Percentiles rank a stretch among this genome's conserved stretches.
phyloP scores from a whole-genome alignment of 2,329 filamentous ascomycete genomes.

The Trichoderma citrinoviride region DNA sequence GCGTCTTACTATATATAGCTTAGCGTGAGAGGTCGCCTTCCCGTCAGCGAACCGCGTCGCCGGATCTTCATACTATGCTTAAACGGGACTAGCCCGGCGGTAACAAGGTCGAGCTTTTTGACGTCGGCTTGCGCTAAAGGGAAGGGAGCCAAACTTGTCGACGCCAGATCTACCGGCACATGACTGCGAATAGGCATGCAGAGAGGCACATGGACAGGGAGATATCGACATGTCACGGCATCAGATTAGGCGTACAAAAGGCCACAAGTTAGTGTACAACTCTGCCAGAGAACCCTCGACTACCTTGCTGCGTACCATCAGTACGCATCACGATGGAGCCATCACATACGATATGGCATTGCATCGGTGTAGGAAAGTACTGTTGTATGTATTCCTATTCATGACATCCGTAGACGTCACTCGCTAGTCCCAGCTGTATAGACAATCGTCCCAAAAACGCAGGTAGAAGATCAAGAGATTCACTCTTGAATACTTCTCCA shows the following conservation, averaged over 20 bases:
- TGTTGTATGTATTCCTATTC: not conserved
- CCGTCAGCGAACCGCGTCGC: conserved; percentile 20
- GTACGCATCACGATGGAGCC: too few species aligned
- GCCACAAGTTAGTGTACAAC: too few species aligned
- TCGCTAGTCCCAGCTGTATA: not conserved
- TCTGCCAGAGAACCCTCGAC: too few species aligned
- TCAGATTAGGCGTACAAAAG: too few species aligned
- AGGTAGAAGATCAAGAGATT: not conserved
- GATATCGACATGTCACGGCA: too few species aligned
- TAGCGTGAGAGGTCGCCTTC: not conserved
- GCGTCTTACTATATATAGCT: conserved; percentile 12
- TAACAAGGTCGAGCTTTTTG: not conserved
- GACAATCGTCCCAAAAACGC: not conserved
- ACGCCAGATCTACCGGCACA: too few species aligned
- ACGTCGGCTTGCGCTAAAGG: not conserved
- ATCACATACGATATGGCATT: too few species aligned
- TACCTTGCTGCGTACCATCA: too few species aligned
- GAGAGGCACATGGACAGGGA: too few species aligned
- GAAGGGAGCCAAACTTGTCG: not conserved
- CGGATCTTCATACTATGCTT: not conserved
- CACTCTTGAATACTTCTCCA: not conserved
- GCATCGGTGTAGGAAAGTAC: not conserved
- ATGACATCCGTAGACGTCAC: not conserved
- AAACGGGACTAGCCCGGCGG: not conserved
- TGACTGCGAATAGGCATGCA: too few species aligned